Evolutionary conservation across 2,329 filamentous ascomycete genomes (phyloP).

Genomic region (Neofusicoccum sp.): DNA sequence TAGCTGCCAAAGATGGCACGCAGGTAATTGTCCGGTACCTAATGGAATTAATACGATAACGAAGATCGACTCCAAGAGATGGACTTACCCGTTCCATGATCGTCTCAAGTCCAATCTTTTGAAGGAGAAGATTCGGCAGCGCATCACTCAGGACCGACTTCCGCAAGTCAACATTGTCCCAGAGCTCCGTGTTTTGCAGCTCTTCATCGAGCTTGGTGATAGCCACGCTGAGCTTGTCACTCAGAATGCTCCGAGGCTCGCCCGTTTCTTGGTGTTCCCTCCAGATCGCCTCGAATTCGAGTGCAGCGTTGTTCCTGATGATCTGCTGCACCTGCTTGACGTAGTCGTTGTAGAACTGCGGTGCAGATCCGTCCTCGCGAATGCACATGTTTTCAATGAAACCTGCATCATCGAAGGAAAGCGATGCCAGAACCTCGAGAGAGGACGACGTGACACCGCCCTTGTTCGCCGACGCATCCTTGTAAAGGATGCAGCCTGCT

Average conservation of each 20-base stretch:
- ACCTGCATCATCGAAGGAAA: constrained; percentile 86
- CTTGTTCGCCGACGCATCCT: constrained; percentile 98
- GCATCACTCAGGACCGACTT: constrained; percentile 79
- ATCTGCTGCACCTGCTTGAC: constrained; percentile 87
- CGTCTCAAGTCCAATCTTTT: constrained; percentile 87
- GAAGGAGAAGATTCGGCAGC: constrained; percentile 75
- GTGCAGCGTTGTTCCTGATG: constrained; percentile 84
- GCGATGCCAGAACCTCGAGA: constrained; percentile 87
- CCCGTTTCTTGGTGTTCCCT: constrained; percentile 84
- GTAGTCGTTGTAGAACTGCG: constrained; percentile 89
- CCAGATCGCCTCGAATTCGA: constrained; percentile 99
- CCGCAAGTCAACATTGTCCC: constrained; percentile 78
- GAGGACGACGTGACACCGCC: constrained; percentile 97
- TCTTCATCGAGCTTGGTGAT: constrained; percentile 98
- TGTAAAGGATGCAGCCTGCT: constrained; percentile 93
- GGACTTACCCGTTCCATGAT: constrained; percentile 72
- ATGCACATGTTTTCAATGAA: constrained; percentile 96
- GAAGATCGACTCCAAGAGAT: neutral
- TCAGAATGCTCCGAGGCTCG: constrained; percentile 77
- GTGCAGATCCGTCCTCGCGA: constrained; percentile 69
- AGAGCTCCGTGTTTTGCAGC: constrained; percentile 87
- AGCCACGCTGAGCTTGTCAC: constrained; percentile 83
- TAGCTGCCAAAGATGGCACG: constrained; percentile 95
- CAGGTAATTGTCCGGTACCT: constrained; percentile 88
- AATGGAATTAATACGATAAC: constrained; percentile 22